Evolutionary conservation across 2,329 filamentous ascomycete species (phyloP), one percentile per base, ranked within the genome.

Genomic region (Graphiopsis chlorocephala): DNA sequence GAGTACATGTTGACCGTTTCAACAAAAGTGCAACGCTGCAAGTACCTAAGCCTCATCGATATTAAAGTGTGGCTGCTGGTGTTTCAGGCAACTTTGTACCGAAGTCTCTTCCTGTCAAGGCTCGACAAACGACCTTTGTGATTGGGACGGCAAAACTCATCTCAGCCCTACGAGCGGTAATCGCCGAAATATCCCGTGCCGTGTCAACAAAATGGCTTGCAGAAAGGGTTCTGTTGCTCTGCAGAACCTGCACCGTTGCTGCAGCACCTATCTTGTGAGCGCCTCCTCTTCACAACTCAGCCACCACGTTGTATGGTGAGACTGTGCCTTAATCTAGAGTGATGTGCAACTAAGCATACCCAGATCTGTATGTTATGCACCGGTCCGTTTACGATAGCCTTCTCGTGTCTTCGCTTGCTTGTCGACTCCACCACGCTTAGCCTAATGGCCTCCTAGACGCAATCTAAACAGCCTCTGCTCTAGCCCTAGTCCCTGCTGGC

Each of bases 391-490:
- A 14, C 45, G 60, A 38, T 38, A 53, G 25, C 33, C 60, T 62
- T 62, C 60, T 62, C 33, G 33, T 53, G 20, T 62, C 60, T 62
- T 62, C 60, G 60, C 48, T 20, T 62, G 48, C 60, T 52, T 53
- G 60, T 45, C 3, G 48, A 33, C 60, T 62, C 60, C 60, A 62
- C 60, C n/a, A 14, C 60, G 48, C 60, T 53, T 62, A 11, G 12
- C 60, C 48, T 15, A n/a, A 61, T 42, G 12, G 35, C n/a, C 55
- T 45, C 23, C 33, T 45, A 58, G 33, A 35, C 28, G 17, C 58
- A 61, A 50, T 50, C 45, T 61, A 61, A 20, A n/a, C 42, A 12
- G 4, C 38, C 38, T 53, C 26, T 17, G 50, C 28, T n/a, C 35
- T 33, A 33, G 29, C 28, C 26, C 25, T 29, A 59, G 25, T 15